Conservation (phyloP, 495 filamentous ascomycete species). For the Hypoxylon lienhwacheense region DNA sequence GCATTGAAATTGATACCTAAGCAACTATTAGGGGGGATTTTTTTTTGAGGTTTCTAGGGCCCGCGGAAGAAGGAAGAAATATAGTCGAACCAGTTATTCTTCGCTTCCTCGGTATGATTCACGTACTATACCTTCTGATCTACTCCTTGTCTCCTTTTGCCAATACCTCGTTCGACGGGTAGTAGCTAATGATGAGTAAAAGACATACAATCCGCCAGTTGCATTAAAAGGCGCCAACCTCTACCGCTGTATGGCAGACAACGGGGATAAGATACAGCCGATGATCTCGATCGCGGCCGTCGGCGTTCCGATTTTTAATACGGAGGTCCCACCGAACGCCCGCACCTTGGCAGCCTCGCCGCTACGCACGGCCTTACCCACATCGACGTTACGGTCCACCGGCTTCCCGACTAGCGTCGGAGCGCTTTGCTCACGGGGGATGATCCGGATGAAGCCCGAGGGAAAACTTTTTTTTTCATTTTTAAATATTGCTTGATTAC, state of each 20-base stretch:
- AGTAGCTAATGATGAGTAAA: no score
- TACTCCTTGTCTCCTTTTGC: conserved; percentile 1
- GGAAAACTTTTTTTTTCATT: not conserved
- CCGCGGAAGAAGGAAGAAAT: not conserved
- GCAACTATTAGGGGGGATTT: no score
- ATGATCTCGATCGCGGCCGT: conserved; percentile 55
- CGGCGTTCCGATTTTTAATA: conserved; percentile 53
- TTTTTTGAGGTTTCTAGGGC: not conserved
- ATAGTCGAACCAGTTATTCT: conserved; percentile 25
- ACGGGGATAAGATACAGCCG: conserved; percentile 57
- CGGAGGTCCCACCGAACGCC: conserved; percentile 58
- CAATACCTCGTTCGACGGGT: conserved; percentile 36
- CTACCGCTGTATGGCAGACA: conserved; percentile 48
- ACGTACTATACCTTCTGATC: conserved; percentile 44
- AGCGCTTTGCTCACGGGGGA: conserved; percentile 54
- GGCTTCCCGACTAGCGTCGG: conserved; percentile 62
- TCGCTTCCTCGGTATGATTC: conserved; percentile 49
- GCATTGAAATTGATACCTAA: no score
- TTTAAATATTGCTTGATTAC: no score
- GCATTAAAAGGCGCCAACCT: conserved; percentile 51
- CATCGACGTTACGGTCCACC: conserved; percentile 53
- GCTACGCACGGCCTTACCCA: conserved; percentile 57
- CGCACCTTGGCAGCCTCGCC: conserved; percentile 58
- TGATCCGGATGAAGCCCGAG: conserved; percentile 62
- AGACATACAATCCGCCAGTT: conserved; percentile 44